Conservation (phyloP, 2,329 filamentous ascomycete species). For the Nigrograna mackinnonii region DNA sequence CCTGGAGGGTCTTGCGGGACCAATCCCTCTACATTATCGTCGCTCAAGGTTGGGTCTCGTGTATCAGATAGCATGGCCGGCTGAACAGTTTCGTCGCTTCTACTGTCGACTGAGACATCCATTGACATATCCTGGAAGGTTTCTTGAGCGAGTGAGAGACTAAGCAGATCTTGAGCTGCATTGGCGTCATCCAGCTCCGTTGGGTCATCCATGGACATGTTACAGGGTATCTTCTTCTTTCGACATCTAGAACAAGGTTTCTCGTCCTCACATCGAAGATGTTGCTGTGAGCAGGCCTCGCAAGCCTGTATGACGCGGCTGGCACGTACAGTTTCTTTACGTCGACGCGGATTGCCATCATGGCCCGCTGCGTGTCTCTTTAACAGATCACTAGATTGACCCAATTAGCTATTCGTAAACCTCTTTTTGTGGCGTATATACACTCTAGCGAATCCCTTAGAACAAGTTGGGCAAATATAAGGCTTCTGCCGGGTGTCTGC, state of each 20-base stretch:
- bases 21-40: neutral
- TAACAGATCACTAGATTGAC: slow-evolving; percentile 49
- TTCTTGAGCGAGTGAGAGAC: slow-evolving; percentile 24
- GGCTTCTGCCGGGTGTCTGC: slow-evolving; percentile 48
- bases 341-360: slow-evolving; percentile 31
- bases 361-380: slow-evolving; percentile 55
- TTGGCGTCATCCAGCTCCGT: slow-evolving; percentile 22
- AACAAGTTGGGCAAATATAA: slow-evolving; percentile 49
- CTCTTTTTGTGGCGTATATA: slow-evolving; percentile 10
- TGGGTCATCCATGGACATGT: slow-evolving; percentile 18
- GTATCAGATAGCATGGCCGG: too few relatives aligned
- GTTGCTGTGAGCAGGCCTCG: slow-evolving; percentile 54
- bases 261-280: slow-evolving; percentile 58
- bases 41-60: too few relatives aligned
- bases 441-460: slow-evolving; percentile 52
- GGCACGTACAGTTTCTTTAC: slow-evolving; percentile 26
- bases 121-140: slow-evolving; percentile 14
- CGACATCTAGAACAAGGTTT: slow-evolving; percentile 58
- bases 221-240: slow-evolving; percentile 53
- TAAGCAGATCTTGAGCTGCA: slow-evolving; percentile 34
- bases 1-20: too few relatives aligned
- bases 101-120: too few relatives aligned
- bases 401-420: slow-evolving; percentile 1
- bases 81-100: too few relatives aligned
- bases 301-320: slow-evolving; percentile 50